Base-by-base conservation (phyloP, 345 rosid genomes). In the Laguncularia racemosa region DNA sequence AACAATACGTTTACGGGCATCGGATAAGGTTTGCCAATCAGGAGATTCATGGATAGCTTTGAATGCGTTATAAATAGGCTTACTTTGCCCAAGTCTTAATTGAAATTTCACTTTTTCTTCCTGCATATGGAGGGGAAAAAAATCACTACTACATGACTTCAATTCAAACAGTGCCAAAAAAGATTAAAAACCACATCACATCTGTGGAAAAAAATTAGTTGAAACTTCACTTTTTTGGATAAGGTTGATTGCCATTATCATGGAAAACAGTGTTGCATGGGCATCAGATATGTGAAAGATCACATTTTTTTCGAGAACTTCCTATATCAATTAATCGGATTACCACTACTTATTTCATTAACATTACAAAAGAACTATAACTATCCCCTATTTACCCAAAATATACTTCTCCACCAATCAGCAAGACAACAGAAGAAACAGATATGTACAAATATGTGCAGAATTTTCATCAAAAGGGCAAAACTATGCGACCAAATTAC, bases 11-110 rank as follows among this genome's bases (percentile, higher is more conserved):
- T 77, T 86, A 49, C 75, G 72, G 70, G 96, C 93, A 67, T 78
- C 87, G 51, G 76, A 87, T 20, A 81, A 78, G 2, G 74, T 59
- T 20, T 70, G 55, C 89, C 89, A 86, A 8, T 82, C 83, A 15
- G 91, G 69, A 66, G 89, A 84, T 28, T 84, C 88, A 57, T 62
- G 81, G 58, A 86, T 81, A 60, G 86, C 84, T 67, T 75, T 79
- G 70, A 86, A 84, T 3, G 97, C 91, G 73, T 75, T 78, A 70
- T 82, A 81, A 40, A 89, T 73, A 38, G 97, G 89, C 59, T 79
- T 82, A 64, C 95, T 89, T 69, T 89, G 97, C 44, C 88, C 95
- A 38, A 89, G 59, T 53, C 84, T 81, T 12, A 86, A 89, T 75
- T 66, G 68, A 50, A 89, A 89, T 56, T 81, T 84, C 47, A 89